Conservation (phyloP, 129 eudicot species). For the Ambrosia trifida region DNA sequence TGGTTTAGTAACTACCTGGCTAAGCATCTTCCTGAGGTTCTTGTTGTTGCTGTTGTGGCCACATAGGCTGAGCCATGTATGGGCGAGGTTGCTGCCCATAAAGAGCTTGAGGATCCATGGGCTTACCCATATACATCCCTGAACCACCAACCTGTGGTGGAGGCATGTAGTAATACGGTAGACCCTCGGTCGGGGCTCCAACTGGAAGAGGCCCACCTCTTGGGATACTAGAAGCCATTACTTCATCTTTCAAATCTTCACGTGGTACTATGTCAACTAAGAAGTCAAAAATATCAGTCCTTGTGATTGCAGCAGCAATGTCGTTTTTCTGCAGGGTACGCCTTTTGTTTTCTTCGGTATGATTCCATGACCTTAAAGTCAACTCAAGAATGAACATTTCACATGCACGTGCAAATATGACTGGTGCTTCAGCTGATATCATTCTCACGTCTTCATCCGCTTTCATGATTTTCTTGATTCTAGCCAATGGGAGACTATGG, state of each 20-base stretch:
- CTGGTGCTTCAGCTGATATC: constrained; percentile 98
- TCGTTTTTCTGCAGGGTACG: constrained; percentile 92
- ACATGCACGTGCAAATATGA: constrained; percentile 88
- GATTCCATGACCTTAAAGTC: constrained; percentile 88
- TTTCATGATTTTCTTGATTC: constrained; percentile 94
- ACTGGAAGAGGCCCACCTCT: constrained; percentile 76
- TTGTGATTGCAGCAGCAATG: constrained; percentile 90
- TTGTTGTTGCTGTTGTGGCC: constrained; percentile 91
- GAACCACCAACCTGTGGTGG: constrained; percentile 74
- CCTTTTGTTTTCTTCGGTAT: constrained; percentile 91
- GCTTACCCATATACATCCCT: constrained; percentile 80
- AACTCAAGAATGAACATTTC: constrained; percentile 93
- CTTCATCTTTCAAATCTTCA: constrained; percentile 84
- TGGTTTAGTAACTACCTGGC: constrained; percentile 9
- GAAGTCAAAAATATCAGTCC: constrained; percentile 90
- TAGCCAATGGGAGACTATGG: constrained; percentile 84
- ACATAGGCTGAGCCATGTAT: constrained; percentile 79
- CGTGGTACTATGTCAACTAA: constrained; percentile 87
- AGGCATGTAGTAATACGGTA: constrained; percentile 83
- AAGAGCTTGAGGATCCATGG: constrained; percentile 60
- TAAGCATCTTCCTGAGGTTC: constrained; percentile 75
- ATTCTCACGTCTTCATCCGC: constrained; percentile 94
- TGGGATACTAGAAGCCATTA: constrained; percentile 75
- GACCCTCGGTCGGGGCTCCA: constrained; percentile 73
- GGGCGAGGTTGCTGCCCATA: constrained; percentile 81